A percentile compares a stretch with the other conserved stretches of the same genome.
phyloP scores from a whole-genome alignment of 306 rosid species.

The Acacia melanoxylon region DNA sequence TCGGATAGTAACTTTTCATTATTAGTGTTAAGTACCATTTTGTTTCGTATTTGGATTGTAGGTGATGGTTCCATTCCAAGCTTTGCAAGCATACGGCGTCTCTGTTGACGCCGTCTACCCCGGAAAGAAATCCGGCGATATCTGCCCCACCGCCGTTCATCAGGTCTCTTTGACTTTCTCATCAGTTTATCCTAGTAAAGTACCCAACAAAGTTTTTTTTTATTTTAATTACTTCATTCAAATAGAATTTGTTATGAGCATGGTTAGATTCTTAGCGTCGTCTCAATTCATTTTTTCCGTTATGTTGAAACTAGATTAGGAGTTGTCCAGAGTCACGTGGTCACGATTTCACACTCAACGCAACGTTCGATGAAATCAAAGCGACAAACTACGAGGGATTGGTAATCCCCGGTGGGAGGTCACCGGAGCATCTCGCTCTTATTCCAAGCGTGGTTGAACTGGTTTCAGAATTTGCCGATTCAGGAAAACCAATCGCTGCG shows the following conservation, averaged over 20 bases:
- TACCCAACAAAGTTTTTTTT: background rate
- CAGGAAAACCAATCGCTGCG: conserved; percentile 65
- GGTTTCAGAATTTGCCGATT: conserved; percentile 49
- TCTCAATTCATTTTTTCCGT: background rate
- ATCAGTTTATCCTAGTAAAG: background rate
- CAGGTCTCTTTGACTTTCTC: conserved; percentile 44
- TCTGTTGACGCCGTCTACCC: conserved; percentile 85
- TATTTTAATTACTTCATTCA: too few relatives aligned
- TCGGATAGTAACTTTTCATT: background rate
- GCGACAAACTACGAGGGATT: conserved; percentile 68
- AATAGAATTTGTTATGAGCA: background rate
- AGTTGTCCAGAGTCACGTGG: conserved; percentile 64
- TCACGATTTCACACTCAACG: conserved; percentile 82
- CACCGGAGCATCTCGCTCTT: conserved; percentile 87
- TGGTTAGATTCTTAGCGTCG: background rate
- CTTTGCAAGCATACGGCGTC: conserved; percentile 74
- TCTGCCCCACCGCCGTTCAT: conserved; percentile 75
- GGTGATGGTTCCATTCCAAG: conserved; percentile 91
- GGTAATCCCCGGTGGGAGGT: conserved; percentile 85
- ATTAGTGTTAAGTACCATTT: background rate
- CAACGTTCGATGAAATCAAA: conserved; percentile 74
- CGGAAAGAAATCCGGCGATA: conserved; percentile 72
- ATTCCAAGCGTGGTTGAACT: conserved; percentile 51
- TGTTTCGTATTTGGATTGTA: conserved; percentile 25
- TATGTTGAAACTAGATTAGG: conserved; percentile 38